Evolutionary conservation across 2,329 filamentous ascomycete species (phyloP).

Genomic region (Talaromyces sp.): DNA sequence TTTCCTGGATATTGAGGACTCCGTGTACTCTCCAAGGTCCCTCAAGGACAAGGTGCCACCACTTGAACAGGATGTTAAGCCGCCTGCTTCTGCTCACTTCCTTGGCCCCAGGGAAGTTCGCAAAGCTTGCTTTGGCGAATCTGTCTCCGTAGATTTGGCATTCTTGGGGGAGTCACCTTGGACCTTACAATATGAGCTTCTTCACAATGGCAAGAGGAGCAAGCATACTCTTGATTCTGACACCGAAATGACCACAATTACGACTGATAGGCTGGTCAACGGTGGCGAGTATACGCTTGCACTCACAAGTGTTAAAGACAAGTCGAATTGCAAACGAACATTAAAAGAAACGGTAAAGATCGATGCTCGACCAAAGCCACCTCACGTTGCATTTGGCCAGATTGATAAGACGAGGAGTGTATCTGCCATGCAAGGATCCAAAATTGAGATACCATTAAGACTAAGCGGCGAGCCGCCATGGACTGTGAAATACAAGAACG

Average conservation of each 20-base stretch:
- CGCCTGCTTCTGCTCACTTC: conserved; percentile 77
- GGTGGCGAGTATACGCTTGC: conserved; percentile 91
- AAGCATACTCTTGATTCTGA: conserved; percentile 69
- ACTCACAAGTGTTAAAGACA: conserved; percentile 83
- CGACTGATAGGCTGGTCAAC: conserved; percentile 71
- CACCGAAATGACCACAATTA: conserved; percentile 67
- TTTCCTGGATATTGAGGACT: conserved; percentile 79
- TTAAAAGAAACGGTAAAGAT: conserved; percentile 85
- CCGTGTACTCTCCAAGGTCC: conserved; percentile 71
- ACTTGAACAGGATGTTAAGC: conserved; percentile 89
- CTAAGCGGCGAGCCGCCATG: conserved; percentile 85
- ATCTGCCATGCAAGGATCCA: conserved; percentile 74
- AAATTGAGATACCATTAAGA: conserved; percentile 75
- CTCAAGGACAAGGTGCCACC: conserved; percentile 64
- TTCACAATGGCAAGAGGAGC: conserved; percentile 83
- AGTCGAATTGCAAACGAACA: conserved; percentile 80
- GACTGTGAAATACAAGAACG: conserved; percentile 74
- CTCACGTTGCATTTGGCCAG: conserved; percentile 81
- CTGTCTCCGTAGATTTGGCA: conserved; percentile 71
- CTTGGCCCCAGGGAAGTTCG: conserved; percentile 59
- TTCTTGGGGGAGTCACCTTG: conserved; percentile 85
- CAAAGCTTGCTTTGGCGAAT: conserved; percentile 80
- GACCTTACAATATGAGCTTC: conserved; percentile 86
- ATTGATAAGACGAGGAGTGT: conserved; percentile 78
- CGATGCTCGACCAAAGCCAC: conserved; percentile 82